A percentile compares a stretch with the other conserved stretches of the same genome.
phyloP scores from a whole-genome alignment of 2,329 filamentous ascomycete genomes.

The Neocucurbitaria cava region DNA sequence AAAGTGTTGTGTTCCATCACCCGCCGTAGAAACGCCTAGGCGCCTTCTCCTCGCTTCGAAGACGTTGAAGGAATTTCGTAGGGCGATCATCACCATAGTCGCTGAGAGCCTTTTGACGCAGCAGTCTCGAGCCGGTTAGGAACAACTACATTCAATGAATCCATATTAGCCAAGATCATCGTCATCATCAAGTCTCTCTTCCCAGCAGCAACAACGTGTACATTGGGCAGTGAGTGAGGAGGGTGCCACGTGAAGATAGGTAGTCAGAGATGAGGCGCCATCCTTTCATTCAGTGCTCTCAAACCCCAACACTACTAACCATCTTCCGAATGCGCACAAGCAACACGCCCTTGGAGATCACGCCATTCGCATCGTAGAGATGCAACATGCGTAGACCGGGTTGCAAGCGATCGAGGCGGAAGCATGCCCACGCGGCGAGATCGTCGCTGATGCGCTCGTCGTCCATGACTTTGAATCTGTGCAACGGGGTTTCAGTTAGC shows the following conservation, averaged over 20 bases:
- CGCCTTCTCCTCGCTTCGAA: not conserved
- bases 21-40: too few species aligned
- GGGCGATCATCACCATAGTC: not conserved
- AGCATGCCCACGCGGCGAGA: constrained; percentile 86
- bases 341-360: constrained; percentile 70
- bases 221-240: too few species aligned
- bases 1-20: too few species aligned
- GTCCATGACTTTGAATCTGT: constrained; percentile 83
- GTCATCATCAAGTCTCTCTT: too few species aligned
- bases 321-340: constrained; percentile 76
- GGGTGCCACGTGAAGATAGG: too few species aligned
- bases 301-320: constrained; percentile 35
- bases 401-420: constrained; percentile 80
- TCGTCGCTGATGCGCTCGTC: constrained; percentile 79
- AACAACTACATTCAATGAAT: constrained; percentile 3
- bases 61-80: too few species aligned
- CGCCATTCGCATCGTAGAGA: constrained; percentile 73
- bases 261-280: not conserved
- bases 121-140: not conserved
- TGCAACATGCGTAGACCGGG: constrained; percentile 80
- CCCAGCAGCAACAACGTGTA: too few species aligned
- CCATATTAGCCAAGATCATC: too few species aligned
- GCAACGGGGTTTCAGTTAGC: constrained; percentile 5
- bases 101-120: not conserved
- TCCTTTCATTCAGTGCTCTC: too few species aligned